Percentiles rank a stretch among this genome's conserved stretches.
Conservation (phyloP, 768 basidiomycete genomes). For the Tricholoma furcatifolium region DNA sequence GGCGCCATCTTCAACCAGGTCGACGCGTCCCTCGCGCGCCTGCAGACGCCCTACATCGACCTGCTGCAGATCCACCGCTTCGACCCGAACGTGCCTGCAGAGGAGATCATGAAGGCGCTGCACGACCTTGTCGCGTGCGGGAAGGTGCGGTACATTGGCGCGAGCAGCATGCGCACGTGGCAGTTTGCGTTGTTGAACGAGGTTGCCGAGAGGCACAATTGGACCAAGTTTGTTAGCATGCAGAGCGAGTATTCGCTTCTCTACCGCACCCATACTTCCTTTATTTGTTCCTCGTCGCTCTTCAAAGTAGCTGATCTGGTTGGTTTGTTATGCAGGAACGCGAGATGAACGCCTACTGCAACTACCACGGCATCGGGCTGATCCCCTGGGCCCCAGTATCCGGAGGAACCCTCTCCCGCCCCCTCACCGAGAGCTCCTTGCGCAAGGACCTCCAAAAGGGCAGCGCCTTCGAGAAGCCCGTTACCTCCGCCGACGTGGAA, state of each 20-base stretch:
- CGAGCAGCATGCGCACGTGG: constrained; percentile 46
- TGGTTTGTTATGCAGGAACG: too few relatives aligned
- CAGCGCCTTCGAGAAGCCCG: constrained; percentile 14
- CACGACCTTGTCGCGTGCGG: constrained; percentile 39
- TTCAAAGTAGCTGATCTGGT: too few relatives aligned
- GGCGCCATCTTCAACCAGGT: constrained; percentile 32
- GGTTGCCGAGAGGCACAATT: too few relatives aligned
- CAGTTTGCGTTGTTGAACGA: constrained; percentile 44
- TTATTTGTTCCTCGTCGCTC: too few relatives aligned
- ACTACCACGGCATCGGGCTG: too few relatives aligned
- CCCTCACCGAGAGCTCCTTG: constrained; percentile 22
- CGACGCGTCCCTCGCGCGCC: constrained; percentile 26
- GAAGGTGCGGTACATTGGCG: constrained; percentile 46
- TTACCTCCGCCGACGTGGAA: constrained; percentile 23
- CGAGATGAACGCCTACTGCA: too few relatives aligned
- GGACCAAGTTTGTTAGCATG: too few relatives aligned
- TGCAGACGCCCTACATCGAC: constrained; percentile 29
- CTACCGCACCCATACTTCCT: constrained; percentile 39
- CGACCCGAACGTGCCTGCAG: constrained; percentile 27
- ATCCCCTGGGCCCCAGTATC: constrained; percentile 49
- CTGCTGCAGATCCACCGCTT: constrained; percentile 41
- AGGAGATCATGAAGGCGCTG: constrained; percentile 46
- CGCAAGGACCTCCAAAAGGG: constrained; percentile 14
- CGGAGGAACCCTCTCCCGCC: constrained; percentile 37
- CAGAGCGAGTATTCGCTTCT: too few relatives aligned